Conservation (phyloP, 2,329 filamentous ascomycete genomes). For the Colletotrichum caudatum region DNA sequence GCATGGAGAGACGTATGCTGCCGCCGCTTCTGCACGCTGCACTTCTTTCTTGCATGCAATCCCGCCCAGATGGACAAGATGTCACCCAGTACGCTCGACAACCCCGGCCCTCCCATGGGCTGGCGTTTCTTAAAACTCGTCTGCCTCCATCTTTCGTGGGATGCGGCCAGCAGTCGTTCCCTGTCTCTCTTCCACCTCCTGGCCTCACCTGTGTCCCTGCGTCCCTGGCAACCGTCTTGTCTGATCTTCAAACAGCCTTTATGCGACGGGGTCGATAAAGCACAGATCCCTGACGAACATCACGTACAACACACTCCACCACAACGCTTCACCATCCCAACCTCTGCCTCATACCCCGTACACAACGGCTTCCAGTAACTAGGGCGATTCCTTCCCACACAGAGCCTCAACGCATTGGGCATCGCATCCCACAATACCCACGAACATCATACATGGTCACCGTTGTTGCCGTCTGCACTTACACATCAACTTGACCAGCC, state of each 20-base stretch:
- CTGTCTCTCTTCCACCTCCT: conserved; percentile 49
- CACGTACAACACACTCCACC: conserved; percentile 39
- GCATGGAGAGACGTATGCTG: conserved; percentile 26
- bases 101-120: conserved; percentile 25
- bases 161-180: conserved; percentile 25
- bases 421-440: conserved; percentile 22
- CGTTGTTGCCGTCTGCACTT: conserved; percentile 1
- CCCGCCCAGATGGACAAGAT: conserved; percentile 21
- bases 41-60: conserved; percentile 39
- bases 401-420: conserved; percentile 42
- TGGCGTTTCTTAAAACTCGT: conserved; percentile 44
- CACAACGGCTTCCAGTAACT: conserved; percentile 39
- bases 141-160: conserved; percentile 47
- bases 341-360: conserved; percentile 31
- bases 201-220: conserved; percentile 44
- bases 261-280: conserved; percentile 47
- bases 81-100: conserved; percentile 1
- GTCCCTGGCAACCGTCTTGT: conserved; percentile 48
- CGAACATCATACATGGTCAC: conserved; percentile 20
- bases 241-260: conserved; percentile 52
- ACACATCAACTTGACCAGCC: conserved; percentile 17
- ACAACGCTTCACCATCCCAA: conserved; percentile 39
- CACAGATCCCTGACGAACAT: conserved; percentile 44
- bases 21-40: conserved; percentile 33
- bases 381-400: conserved; percentile 20